phyloP scores from a whole-genome alignment of 345 rosid genomes.

The Toxicodendron radicans region DNA sequence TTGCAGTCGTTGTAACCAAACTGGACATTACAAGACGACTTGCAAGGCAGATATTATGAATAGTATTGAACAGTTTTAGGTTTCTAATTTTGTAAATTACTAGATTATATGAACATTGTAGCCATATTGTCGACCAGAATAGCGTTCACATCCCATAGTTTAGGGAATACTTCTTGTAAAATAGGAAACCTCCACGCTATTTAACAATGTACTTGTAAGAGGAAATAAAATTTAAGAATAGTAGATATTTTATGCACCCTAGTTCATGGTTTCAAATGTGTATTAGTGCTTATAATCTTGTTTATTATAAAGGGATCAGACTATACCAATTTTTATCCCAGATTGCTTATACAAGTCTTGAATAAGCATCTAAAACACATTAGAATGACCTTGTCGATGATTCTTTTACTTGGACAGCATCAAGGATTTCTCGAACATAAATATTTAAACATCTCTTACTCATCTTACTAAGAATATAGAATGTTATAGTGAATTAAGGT shows the following conservation, averaged over 20 bases:
- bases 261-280: neutral
- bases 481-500: too few species aligned
- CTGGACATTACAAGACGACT: constrained; percentile 59
- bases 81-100: constrained; percentile 6
- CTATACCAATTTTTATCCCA: too few species aligned
- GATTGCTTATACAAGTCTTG: too few species aligned
- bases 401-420: too few species aligned
- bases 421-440: too few species aligned
- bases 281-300: neutral
- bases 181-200: constrained; percentile 2
- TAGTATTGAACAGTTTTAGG: constrained; percentile 42
- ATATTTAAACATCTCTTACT: too few species aligned
- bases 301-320: too few species aligned
- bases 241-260: neutral
- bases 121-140: neutral
- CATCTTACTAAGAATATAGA: too few species aligned
- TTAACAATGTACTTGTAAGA: constrained; percentile 12
- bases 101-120: constrained; percentile 2
- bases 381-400: too few species aligned
- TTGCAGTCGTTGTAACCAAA: constrained; percentile 55
- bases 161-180: constrained; percentile 8
- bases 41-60: constrained; percentile 46
- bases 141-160: constrained; percentile 5
- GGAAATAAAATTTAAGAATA: neutral
- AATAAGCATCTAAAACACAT: too few species aligned